A percentile compares a stretch with the other conserved stretches of the same genome.
Evolutionary conservation across 2,329 filamentous ascomycete genomes (phyloP).

Genomic region (Capronia coronata): DNA sequence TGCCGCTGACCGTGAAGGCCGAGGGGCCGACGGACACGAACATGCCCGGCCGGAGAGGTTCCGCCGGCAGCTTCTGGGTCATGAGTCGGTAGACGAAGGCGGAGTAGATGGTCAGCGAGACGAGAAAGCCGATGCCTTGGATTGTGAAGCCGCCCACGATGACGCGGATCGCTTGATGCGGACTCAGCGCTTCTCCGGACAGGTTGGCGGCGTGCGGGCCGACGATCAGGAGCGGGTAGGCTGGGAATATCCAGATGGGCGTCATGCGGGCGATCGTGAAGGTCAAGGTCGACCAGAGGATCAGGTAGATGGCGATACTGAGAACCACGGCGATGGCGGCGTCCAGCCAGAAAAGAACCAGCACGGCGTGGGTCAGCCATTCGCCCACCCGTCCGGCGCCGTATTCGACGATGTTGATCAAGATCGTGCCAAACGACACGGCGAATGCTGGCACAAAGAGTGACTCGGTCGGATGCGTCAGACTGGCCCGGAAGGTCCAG

Average conservation of each 20-base stretch:
- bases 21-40: conserved; percentile 76
- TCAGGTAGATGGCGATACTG: conserved; percentile 66
- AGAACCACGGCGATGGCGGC: conserved; percentile 59
- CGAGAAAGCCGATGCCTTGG: conserved; percentile 59
- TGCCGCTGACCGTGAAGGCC: conserved; percentile 59
- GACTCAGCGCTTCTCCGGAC: conserved; percentile 41
- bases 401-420: conserved; percentile 74
- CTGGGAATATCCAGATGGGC: conserved; percentile 80
- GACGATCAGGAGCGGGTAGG: conserved; percentile 71
- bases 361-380: conserved; percentile 58
- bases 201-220: conserved; percentile 64
- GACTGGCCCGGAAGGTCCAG: conserved; percentile 63
- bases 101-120: conserved; percentile 71
- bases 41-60: conserved; percentile 72
- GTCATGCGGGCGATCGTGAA: conserved; percentile 79
- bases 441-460: conserved; percentile 66
- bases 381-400: conserved; percentile 55
- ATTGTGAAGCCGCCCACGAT: conserved; percentile 55
- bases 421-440: conserved; percentile 66
- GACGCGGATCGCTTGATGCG: conserved; percentile 44
- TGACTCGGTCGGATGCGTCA: conserved; percentile 70
- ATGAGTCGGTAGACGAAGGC: conserved; percentile 81
- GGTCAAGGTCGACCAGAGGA: conserved; percentile 61
- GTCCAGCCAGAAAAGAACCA: conserved; percentile 69
- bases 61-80: conserved; percentile 76